Percentiles rank a stretch among this genome's conserved stretches.
phyloP scores from a whole-genome alignment of 805 yeast genomes.

The Lipomyces yamadae region DNA sequence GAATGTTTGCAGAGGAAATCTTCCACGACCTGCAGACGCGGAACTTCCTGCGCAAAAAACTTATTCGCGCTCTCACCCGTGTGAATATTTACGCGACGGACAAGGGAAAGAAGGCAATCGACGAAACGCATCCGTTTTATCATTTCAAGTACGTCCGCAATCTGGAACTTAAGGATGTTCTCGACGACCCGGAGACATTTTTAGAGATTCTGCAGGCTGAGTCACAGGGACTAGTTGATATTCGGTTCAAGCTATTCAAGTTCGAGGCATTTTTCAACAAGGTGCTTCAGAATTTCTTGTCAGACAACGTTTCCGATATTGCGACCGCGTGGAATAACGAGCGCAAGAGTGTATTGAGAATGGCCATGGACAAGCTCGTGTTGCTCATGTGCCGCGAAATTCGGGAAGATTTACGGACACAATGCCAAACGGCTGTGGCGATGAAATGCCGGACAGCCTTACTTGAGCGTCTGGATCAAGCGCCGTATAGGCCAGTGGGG shows the following conservation, averaged over 20 bases:
- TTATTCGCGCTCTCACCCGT: slow-evolving; percentile 61
- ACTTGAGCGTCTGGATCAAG: slow-evolving; percentile 79
- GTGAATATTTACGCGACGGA: slow-evolving; percentile 81
- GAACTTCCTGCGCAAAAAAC: slow-evolving; percentile 61
- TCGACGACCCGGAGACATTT: slow-evolving; percentile 75
- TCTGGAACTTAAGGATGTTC: slow-evolving; percentile 75
- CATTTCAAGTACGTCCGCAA: slow-evolving; percentile 91
- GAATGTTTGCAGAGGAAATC: slow-evolving; percentile 77
- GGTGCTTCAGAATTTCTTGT: slow-evolving; percentile 47
- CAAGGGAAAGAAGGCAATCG: slow-evolving; percentile 78
- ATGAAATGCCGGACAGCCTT: slow-evolving; percentile 72
- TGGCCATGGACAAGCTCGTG: slow-evolving; percentile 70
- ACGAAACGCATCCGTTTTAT: slow-evolving; percentile 76
- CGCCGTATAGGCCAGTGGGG: slow-evolving; percentile 82
- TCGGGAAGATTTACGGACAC: slow-evolving; percentile 78
- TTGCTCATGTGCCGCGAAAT: slow-evolving; percentile 73
- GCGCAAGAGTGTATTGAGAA: slow-evolving; percentile 67
- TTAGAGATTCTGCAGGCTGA: slow-evolving; percentile 94
- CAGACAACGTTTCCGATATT: slow-evolving; percentile 64
- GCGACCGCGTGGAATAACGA: slow-evolving; percentile 81
- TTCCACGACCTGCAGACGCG: slow-evolving; percentile 81
- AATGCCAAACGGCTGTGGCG: slow-evolving; percentile 72
- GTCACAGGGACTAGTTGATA: slow-evolving; percentile 64
- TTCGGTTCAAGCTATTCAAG: slow-evolving; percentile 35
- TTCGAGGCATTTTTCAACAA: slow-evolving; percentile 43